Evolutionary conservation across 306 rosid genomes (phyloP).

Genomic region (Coriaria nepalensis): DNA sequence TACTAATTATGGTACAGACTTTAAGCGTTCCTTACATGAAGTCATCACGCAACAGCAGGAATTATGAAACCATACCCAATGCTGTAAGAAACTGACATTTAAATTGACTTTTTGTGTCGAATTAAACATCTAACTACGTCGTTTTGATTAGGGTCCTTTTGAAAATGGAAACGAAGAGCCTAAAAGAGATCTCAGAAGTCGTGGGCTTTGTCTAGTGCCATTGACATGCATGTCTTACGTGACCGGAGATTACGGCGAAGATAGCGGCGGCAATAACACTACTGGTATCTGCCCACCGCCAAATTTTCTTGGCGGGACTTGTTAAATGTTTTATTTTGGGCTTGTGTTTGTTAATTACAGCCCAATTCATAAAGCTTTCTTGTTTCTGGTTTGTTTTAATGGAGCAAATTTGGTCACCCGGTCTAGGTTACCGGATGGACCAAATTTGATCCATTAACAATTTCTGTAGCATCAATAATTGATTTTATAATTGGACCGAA

Average conservation of each 20-base stretch:
- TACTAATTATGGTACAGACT: slow-evolving; percentile 32
- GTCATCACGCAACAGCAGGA: slow-evolving; percentile 31
- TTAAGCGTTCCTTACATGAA: slow-evolving; percentile 88
- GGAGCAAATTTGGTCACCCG: slow-evolving; percentile 74
- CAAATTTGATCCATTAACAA: slow-evolving; percentile 72
- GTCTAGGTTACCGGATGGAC: slow-evolving; percentile 31
- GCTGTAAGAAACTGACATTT: slow-evolving; percentile 25
- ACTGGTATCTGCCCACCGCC: slow-evolving; percentile 37
- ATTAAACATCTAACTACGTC: neutral
- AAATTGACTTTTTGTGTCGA: neutral
- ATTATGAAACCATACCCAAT: slow-evolving; percentile 27
- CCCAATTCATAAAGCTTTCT: neutral
- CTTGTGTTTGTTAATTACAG: neutral
- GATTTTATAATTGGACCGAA: neutral
- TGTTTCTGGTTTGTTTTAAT: slow-evolving; percentile 13
- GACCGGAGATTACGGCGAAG: slow-evolving; percentile 23
- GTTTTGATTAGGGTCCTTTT: slow-evolving; percentile 23
- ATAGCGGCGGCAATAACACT: slow-evolving; percentile 1
- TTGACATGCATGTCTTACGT: slow-evolving; percentile 71
- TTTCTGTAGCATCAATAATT: slow-evolving; percentile 16
- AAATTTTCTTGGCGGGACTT: slow-evolving; percentile 36
- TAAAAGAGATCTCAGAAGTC: slow-evolving; percentile 51
- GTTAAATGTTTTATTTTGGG: neutral
- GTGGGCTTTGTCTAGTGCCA: slow-evolving; percentile 84
- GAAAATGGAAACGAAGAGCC: slow-evolving; percentile 25